phyloP scores from a whole-genome alignment of 192 early-diverging fungal species.

The Mortierella claussenii region DNA sequence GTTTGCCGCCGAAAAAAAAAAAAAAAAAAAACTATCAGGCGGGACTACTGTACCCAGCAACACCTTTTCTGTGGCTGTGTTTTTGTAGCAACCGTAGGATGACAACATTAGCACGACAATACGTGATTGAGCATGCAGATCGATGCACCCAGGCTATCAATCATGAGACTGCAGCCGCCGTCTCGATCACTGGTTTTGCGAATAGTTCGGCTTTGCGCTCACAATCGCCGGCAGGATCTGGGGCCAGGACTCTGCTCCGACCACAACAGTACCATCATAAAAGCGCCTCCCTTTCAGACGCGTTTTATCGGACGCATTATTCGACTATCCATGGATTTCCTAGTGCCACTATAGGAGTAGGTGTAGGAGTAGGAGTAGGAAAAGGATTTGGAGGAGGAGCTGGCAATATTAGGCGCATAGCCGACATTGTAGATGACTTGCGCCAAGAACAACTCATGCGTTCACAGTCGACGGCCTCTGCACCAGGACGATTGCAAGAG shows the following conservation, averaged over 20 bases:
- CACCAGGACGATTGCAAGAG: neutral
- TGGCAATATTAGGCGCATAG: neutral
- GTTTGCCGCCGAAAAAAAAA: too few species aligned
- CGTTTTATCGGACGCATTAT: neutral
- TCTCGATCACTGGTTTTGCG: too few species aligned
- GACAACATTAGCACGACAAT: neutral
- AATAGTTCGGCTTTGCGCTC: too few species aligned
- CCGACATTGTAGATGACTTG: neutral
- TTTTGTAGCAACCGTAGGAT: conserved; percentile 21
- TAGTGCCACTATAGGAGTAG: too few species aligned
- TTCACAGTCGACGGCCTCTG: neutral
- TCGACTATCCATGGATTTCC: neutral
- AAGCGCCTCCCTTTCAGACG: too few species aligned
- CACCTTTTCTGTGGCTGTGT: conserved; percentile 9
- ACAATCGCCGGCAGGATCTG: too few species aligned
- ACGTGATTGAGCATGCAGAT: conserved; percentile 15
- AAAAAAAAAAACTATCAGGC: too few species aligned
- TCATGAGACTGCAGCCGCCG: conserved; percentile 2
- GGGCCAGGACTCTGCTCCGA: too few species aligned
- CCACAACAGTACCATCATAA: too few species aligned
- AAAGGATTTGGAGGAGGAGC: neutral
- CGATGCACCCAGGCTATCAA: conserved; percentile 13
- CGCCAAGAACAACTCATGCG: neutral
- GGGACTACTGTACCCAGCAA: conserved; percentile 6
- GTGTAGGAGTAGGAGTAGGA: neutral